These are phyloP conservation scores for Rhinocladiella similis DNA, from an alignment of 2,329 filamentous ascomycete species.

Conservation along the genomic window DNA sequence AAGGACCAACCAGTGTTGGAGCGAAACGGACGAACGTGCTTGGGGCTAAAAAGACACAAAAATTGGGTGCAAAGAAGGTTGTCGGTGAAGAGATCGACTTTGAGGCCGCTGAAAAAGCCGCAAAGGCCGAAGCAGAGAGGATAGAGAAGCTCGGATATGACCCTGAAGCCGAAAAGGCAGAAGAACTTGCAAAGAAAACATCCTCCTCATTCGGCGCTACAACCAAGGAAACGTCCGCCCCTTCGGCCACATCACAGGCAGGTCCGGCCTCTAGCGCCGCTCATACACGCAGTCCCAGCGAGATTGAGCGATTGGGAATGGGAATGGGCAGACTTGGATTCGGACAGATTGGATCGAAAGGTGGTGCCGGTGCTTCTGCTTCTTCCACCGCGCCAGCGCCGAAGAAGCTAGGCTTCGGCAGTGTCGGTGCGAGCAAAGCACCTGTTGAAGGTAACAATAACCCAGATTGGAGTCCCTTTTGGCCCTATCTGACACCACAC, in stretches of 20 bases:
- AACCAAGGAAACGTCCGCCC: slow-evolving; percentile 64
- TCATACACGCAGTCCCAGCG: slow-evolving; percentile 63
- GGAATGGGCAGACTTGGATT: slow-evolving; percentile 83
- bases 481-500: slow-evolving; percentile 33
- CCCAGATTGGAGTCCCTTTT: no score
- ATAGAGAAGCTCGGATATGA: slow-evolving; percentile 96
- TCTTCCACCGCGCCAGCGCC: slow-evolving; percentile 54
- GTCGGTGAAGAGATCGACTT: slow-evolving; percentile 82
- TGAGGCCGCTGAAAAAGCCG: slow-evolving; percentile 94
- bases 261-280: slow-evolving; percentile 62
- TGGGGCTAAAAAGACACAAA: slow-evolving; percentile 76
- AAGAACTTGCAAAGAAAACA: slow-evolving; percentile 40
- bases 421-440: slow-evolving; percentile 73
- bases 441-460: slow-evolving; percentile 62
- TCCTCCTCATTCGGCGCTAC: slow-evolving; percentile 38
- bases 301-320: slow-evolving; percentile 89
- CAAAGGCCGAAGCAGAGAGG: slow-evolving; percentile 94
- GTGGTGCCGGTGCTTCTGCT: not conserved
- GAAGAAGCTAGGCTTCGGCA: slow-evolving; percentile 86
- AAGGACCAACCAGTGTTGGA: slow-evolving; percentile 59
- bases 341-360: slow-evolving; percentile 69
- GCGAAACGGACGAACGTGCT: slow-evolving; percentile 84
- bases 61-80: slow-evolving; percentile 92
- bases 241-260: slow-evolving; percentile 64
- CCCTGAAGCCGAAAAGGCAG: slow-evolving; percentile 75